Conservation (phyloP, 2,329 filamentous ascomycete species). For the Ophiostoma himal-ulmi region DNA sequence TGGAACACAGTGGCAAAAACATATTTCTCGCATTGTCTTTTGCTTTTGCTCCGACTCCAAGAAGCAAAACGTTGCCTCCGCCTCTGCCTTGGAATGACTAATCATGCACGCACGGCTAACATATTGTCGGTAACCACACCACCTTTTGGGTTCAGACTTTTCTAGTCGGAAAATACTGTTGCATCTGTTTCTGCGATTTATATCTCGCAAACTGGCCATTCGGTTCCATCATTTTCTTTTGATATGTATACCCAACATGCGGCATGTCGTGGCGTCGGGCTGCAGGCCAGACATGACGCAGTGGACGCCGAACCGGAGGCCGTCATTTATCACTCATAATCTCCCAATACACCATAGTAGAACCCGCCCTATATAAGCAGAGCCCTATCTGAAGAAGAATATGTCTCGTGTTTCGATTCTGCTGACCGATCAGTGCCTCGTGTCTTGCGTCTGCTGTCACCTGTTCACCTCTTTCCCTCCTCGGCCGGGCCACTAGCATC, state of each 20-base stretch:
- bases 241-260: neutral
- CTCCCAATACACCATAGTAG: neutral
- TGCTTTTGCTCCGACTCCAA: neutral
- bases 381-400: neutral
- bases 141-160: neutral
- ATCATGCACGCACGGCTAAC: neutral
- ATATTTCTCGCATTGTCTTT: neutral
- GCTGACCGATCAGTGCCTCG: neutral
- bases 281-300: neutral
- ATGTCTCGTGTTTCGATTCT: neutral
- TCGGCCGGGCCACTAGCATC: constrained; percentile 7
- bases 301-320: constrained; percentile 3
- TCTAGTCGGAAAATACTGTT: neutral
- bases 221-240: neutral
- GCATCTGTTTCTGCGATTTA: neutral
- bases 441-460: neutral
- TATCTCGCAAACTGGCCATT: neutral
- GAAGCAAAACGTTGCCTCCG: neutral
- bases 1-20: neutral
- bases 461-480: neutral
- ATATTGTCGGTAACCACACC: neutral
- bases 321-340: neutral
- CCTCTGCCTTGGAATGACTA: neutral
- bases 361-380: neutral
- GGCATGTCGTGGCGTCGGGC: constrained; percentile 6